phyloP scores from a whole-genome alignment of 2,329 filamentous ascomycete species.

The Furcasterigmium furcatum region DNA sequence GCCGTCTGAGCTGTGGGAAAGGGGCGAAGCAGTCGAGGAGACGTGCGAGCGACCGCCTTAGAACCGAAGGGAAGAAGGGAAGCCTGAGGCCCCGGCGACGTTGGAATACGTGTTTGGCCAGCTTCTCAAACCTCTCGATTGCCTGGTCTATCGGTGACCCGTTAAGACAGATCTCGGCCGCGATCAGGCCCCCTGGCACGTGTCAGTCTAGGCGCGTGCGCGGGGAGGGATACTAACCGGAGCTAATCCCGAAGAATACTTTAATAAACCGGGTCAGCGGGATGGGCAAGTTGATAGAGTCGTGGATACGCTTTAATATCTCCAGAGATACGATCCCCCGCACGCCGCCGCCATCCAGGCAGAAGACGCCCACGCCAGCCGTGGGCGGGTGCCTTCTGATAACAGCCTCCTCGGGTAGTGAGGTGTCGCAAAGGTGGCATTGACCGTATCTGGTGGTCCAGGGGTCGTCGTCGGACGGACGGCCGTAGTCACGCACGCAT shows the following conservation, averaged over 20 bases:
- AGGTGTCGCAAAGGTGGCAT: constrained; percentile 2
- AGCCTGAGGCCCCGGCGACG: not conserved
- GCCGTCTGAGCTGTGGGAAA: not conserved
- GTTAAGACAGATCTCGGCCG: constrained; percentile 4
- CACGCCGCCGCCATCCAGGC: constrained; percentile 20
- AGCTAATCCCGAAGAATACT: constrained; percentile 4
- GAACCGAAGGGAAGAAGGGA: not conserved
- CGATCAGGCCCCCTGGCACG: not conserved
- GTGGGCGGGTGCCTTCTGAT: constrained; percentile 2
- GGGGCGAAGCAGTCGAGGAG: not conserved
- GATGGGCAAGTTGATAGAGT: constrained; percentile 7
- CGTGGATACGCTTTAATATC: constrained; percentile 21
- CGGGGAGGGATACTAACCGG: not conserved
- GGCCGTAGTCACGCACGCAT: not conserved
- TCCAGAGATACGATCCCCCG: constrained; percentile 22
- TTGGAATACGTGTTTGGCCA: not conserved
- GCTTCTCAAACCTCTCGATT: constrained; percentile 1
- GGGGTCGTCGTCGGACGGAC: not conserved
- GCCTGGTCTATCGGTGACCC: constrained; percentile 2
- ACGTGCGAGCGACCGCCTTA: not conserved
- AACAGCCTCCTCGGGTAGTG: not conserved
- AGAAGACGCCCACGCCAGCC: not conserved
- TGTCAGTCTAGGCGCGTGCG: not conserved
- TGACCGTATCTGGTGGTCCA: not conserved
- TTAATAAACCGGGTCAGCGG: constrained; percentile 1